Base-by-base conservation (phyloP, 1,139 yeast species). In the Yamadazyma diospyri region DNA sequence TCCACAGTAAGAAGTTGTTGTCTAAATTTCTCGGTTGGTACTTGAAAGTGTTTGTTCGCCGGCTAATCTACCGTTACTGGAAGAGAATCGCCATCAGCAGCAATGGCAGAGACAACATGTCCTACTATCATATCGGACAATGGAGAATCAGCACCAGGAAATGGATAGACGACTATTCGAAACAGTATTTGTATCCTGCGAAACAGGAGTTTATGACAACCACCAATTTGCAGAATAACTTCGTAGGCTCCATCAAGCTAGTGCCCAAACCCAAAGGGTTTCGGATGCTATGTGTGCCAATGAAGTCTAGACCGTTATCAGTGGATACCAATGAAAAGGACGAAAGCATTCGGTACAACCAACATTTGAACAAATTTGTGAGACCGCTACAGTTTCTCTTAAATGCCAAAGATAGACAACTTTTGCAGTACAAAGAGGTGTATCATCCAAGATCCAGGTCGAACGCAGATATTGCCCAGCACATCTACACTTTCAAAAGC, bases 281-380 rank as follows among this genome's bases (percentile, higher is more conserved):
- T 38, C 56, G 92, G 38, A 61, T 77, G n/a, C 65, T 82, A 18
- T 75, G 80, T 29, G 64, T 74, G 4, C 89, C 89, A n/a, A 41
- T 55, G 10, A 59, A 51, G 30, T 23, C 48, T 5, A 32, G 48
- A 10, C 50, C 53, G 1, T 36, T 51, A 5, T 20, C 42, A 3
- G 31, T 36, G 3, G 29, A 25, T 6, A 18, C 11, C 4, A 29
- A 39, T 15, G 27, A 30, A 16, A 34, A 26, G 19, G 37, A 31
- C 15, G 42, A 55, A 26, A 43, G 37, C 25, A 41, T 42, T 17
- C 45, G 50, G 27, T 55, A 47, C 29, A 34, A 33, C 4, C 27
- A 36, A 5, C 53, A 48, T 32, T 33, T 48, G 18, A 48, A 42
- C 16, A 45, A 48, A n/a, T 33, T 39, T 6, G 42, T 59, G 8